Evolutionary conservation across 495 filamentous ascomycete genomes (phyloP), one percentile per base, ranked within the genome.

Genomic region (Tuber microsphaerosporum): DNA sequence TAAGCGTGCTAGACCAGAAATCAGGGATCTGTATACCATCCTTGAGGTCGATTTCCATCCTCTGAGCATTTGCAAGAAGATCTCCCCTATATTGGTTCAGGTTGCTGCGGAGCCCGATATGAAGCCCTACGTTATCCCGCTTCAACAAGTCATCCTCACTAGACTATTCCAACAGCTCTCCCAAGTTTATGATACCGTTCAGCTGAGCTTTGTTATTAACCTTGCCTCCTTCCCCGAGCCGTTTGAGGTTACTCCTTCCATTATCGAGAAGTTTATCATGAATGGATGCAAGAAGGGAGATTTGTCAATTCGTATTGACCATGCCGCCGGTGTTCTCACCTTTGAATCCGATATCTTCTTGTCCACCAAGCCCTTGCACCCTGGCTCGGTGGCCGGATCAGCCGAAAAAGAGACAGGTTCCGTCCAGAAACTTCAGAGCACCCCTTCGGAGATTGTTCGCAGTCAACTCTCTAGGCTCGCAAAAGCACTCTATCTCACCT

Each of bases 191-290:
- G 96, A 98, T 85, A 97, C 94, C 72, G 94, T 99, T 71, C 92
- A 97, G 85, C 90, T 99, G 69, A 90, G 90, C 77, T 97, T 97
- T 82, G 94, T 99, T 45, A 91, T 97, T 81, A 90, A 93, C 81
- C 91, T 98, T 44, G 95, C 95, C 74, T 89, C 95, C 83, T 99
- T 99, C 87, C 95, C 95, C 43, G 94, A 97, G 80, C 94, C 95
- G 39, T 98, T 96, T 89, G 92, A 97, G 86, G 93, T 98, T 79
- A 91, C 88, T 77, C 91, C 92, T 56, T 90, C 89, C 79, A 97
- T 92, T 77, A 97, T 99, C 75, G 95, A 99, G 86, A 99, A 99
- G 86, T 99, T 99, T 88, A 97, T 99, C 88, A 99, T 99, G 95
- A 99, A 99, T 85, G 95, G 95, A 76, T 97, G 95, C 88, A 99